Evolutionary conservation across 1,284 basidiomycete genomes (phyloP).

Genomic region (Rhodotorula sp.): DNA sequence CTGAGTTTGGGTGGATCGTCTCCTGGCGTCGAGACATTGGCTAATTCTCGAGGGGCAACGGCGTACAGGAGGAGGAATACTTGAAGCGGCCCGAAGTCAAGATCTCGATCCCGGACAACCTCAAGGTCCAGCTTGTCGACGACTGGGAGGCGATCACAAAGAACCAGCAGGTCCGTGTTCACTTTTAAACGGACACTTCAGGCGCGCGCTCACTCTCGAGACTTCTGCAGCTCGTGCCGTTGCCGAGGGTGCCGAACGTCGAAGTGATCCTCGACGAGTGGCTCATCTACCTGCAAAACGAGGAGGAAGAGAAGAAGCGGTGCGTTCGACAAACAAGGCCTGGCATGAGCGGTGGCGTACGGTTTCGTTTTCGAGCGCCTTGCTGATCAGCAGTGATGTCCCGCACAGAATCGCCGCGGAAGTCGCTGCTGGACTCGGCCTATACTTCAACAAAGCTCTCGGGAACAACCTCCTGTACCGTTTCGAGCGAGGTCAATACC

Average conservation of each 20-base stretch:
- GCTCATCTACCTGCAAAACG: slow-evolving; percentile 56
- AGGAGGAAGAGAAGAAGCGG: slow-evolving; percentile 36
- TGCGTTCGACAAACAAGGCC: not conserved
- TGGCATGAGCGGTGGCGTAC: too few species aligned
- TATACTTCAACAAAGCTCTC: slow-evolving; percentile 90
- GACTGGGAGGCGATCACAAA: slow-evolving; percentile 99
- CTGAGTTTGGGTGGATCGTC: too few species aligned
- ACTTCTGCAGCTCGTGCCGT: slow-evolving; percentile 66
- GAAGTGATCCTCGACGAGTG: slow-evolving; percentile 73
- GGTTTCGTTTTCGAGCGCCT: too few species aligned
- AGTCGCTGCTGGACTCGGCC: slow-evolving; percentile 80
- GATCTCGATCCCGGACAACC: slow-evolving; percentile 78
- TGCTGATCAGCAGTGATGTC: not conserved
- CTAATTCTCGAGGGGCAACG: too few species aligned
- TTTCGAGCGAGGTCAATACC: slow-evolving; percentile 90
- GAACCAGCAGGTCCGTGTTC: slow-evolving; percentile 69
- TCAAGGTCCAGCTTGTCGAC: slow-evolving; percentile 89
- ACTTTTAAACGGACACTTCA: not conserved
- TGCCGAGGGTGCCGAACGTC: slow-evolving; percentile 82
- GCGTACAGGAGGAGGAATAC: slow-evolving; percentile 53
- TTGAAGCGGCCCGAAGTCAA: slow-evolving; percentile 84
- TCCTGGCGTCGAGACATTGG: too few species aligned
- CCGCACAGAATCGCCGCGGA: slow-evolving; percentile 53
- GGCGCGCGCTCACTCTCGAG: slow-evolving; percentile 1
- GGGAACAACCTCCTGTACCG: slow-evolving; percentile 90